A percentile compares a stretch with the other conserved stretches of the same genome.
Evolutionary conservation across 2,329 filamentous ascomycete genomes (phyloP).

Genomic region (Neonectria coccinea): DNA sequence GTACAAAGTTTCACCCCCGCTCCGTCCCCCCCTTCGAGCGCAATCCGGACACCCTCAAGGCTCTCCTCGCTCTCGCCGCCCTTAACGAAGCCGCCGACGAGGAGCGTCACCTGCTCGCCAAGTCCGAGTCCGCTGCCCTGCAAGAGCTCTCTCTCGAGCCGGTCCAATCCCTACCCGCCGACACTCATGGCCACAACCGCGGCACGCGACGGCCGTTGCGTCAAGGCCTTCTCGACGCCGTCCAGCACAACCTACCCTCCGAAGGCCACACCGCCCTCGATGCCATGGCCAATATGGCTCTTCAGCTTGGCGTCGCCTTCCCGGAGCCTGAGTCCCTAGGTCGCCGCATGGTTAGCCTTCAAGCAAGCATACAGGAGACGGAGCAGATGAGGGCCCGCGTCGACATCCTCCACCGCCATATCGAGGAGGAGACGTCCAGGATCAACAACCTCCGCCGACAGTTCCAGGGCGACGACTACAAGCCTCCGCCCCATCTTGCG

Average conservation of each 20-base stretch:
- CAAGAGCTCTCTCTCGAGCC: slow-evolving; percentile 57
- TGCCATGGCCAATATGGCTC: slow-evolving; percentile 65
- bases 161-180: slow-evolving; percentile 37
- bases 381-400: slow-evolving; percentile 68
- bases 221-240: slow-evolving; percentile 61
- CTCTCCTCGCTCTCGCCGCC: slow-evolving; percentile 77
- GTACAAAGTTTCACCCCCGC: slow-evolving; percentile 73
- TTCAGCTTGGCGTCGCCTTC: slow-evolving; percentile 61
- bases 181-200: neutral
- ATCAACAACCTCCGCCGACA: slow-evolving; percentile 56
- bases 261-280: slow-evolving; percentile 69
- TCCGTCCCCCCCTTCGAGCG: slow-evolving; percentile 82
- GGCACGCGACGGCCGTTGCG: slow-evolving; percentile 36
- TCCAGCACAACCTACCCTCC: slow-evolving; percentile 66
- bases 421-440: slow-evolving; percentile 62
- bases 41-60: slow-evolving; percentile 84
- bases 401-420: slow-evolving; percentile 65
- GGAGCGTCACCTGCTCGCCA: slow-evolving; percentile 68
- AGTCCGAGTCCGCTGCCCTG: slow-evolving; percentile 70
- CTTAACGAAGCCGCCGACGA: slow-evolving; percentile 84
- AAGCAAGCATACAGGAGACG: slow-evolving; percentile 63
- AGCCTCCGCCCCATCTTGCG: slow-evolving; percentile 68
- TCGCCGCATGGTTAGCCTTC: slow-evolving; percentile 65
- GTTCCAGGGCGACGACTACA: slow-evolving; percentile 61
- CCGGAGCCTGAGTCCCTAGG: slow-evolving; percentile 64